These are phyloP conservation scores for Tilletia walkeri DNA, from an alignment of 1,284 basidiomycete genomes.

Conservation along the genomic window DNA sequence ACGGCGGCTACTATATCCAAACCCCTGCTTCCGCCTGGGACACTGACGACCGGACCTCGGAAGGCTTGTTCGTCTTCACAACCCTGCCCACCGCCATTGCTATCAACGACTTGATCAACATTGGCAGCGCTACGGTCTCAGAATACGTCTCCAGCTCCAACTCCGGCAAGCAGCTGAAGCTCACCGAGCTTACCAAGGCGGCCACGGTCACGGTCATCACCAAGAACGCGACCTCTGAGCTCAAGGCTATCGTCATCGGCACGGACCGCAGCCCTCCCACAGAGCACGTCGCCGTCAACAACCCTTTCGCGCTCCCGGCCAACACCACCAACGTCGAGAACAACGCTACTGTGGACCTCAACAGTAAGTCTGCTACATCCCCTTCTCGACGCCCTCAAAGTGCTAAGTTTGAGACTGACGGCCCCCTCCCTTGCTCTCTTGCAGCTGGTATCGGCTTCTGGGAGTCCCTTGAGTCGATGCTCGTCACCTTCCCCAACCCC, in stretches of 20 bases:
- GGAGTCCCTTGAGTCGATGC: slow-evolving; percentile 58
- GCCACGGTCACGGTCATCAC: slow-evolving; percentile 13
- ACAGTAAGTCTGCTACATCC: not conserved
- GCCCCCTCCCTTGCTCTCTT: not conserved
- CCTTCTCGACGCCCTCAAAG: too few species aligned
- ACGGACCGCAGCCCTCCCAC: slow-evolving; percentile 16
- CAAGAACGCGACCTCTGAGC: slow-evolving; percentile 1
- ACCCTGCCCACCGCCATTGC: slow-evolving; percentile 54
- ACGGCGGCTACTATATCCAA: slow-evolving; percentile 63
- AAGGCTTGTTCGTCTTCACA: slow-evolving; percentile 61
- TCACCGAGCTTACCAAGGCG: slow-evolving; percentile 20
- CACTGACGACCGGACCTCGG: slow-evolving; percentile 61
- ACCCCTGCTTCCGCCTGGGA: slow-evolving; percentile 57
- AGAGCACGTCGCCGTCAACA: slow-evolving; percentile 18
- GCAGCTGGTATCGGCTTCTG: slow-evolving; percentile 21
- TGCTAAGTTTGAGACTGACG: too few species aligned
- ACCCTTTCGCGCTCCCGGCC: slow-evolving; percentile 22
- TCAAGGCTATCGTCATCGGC: slow-evolving; percentile 14
- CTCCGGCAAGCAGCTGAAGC: slow-evolving; percentile 15
- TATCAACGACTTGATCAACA: slow-evolving; percentile 62
- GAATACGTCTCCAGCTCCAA: slow-evolving; percentile 18
- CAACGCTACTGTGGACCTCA: slow-evolving; percentile 1
- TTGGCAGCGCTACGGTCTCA: slow-evolving; percentile 44
- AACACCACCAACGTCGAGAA: slow-evolving; percentile 20
- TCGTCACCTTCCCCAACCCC: slow-evolving; percentile 64